Percentiles rank a stretch among this genome's conserved stretches.
Evolutionary conservation across 345 rosid genomes (phyloP).

Genomic region (Populus alba): DNA sequence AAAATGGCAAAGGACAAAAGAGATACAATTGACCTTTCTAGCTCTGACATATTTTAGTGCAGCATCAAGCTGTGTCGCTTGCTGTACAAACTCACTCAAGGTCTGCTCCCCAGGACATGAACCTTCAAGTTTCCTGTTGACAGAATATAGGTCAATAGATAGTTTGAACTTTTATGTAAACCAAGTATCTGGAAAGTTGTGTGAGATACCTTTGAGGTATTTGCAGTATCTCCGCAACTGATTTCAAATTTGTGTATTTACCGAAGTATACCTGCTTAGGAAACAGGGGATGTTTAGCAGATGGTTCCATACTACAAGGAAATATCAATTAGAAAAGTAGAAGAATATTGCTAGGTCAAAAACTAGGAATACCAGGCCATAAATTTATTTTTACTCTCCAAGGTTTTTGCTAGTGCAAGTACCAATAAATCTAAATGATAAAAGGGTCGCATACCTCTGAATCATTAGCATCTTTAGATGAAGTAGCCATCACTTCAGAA

Average conservation of each 20-base stretch:
- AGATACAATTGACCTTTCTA: constrained; percentile 35
- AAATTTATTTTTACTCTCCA: neutral
- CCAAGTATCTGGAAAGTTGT: neutral
- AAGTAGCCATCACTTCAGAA: neutral
- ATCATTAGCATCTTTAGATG: neutral
- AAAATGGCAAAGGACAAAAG: neutral
- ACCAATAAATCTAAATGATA: neutral
- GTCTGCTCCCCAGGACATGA: constrained; percentile 28
- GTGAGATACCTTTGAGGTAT: constrained; percentile 38
- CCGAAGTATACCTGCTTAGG: constrained; percentile 20
- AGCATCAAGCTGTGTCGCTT: constrained; percentile 32
- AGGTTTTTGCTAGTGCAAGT: no score
- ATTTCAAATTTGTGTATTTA: constrained; percentile 14
- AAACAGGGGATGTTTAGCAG: neutral
- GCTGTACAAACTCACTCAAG: constrained; percentile 25
- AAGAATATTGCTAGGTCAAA: no score
- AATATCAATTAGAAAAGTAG: neutral
- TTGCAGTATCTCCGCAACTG: constrained; percentile 29
- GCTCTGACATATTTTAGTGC: constrained; percentile 28
- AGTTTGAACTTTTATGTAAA: neutral
- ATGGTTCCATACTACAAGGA: neutral
- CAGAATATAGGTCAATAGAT: neutral
- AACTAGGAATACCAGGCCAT: neutral
- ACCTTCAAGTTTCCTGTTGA: constrained; percentile 37
- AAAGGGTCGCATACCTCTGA: neutral